Conservation (phyloP, 202 grass and related monocot species). For the Schoenoplectus triqueter region DNA sequence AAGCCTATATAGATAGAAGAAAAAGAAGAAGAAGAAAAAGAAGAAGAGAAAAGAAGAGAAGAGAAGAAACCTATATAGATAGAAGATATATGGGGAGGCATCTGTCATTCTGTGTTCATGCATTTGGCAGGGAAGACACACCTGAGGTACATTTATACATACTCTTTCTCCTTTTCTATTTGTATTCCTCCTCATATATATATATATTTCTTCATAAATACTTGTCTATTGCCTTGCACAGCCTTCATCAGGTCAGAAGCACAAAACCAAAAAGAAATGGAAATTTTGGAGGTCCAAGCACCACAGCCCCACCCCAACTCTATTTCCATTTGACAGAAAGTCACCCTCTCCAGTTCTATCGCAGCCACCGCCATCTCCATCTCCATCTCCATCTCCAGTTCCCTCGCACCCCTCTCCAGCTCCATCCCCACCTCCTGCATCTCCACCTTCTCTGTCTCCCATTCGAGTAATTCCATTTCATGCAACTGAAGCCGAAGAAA, state of each 20-base stretch:
- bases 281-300: slow-evolving; percentile 66
- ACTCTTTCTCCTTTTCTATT: too few relatives aligned
- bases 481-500: slow-evolving; percentile 51
- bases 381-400: slow-evolving; percentile 37
- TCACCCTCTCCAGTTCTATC: slow-evolving; percentile 20
- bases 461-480: slow-evolving; percentile 37
- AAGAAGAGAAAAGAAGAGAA: neutral
- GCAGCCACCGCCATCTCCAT: neutral
- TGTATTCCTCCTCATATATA: too few relatives aligned
- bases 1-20: too few relatives aligned
- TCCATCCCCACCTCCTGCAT: neutral
- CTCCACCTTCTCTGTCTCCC: slow-evolving; percentile 38
- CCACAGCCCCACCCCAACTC: slow-evolving; percentile 8
- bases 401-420: slow-evolving; percentile 30
- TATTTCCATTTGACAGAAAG: slow-evolving; percentile 27
- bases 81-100: slow-evolving; percentile 62
- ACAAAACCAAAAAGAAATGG: slow-evolving; percentile 80
- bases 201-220: neutral
- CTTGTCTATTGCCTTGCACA: neutral
- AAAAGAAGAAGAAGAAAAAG: too few relatives aligned
- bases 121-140: slow-evolving; percentile 67
- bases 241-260: slow-evolving; percentile 49
- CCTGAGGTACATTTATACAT: neutral
- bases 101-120: slow-evolving; percentile 69
- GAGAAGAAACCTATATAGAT: too few relatives aligned